Percentiles rank a stretch among this genome's conserved stretches.
Conservation (phyloP, 148 eudicot species). For the Talinum fruticosum region DNA sequence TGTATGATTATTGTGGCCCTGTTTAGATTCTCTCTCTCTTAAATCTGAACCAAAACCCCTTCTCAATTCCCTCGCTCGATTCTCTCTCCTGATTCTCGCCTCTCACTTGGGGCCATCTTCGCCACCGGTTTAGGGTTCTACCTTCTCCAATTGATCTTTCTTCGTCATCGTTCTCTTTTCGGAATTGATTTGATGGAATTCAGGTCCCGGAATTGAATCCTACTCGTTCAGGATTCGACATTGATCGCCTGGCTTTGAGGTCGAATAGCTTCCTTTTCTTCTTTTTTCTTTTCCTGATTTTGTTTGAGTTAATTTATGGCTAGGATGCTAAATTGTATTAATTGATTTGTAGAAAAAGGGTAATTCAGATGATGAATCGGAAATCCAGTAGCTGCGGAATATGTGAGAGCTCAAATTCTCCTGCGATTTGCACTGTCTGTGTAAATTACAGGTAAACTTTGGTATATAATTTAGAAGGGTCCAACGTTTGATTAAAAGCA, state of each 20-base stretch:
- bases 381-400: constrained; percentile 58
- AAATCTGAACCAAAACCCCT: background rate
- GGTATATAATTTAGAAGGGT: background rate
- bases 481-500: background rate
- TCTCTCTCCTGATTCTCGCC: background rate
- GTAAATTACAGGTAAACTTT: constrained; percentile 68
- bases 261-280: background rate
- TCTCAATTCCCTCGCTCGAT: background rate
- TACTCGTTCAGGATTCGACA: background rate
- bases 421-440: constrained; percentile 67
- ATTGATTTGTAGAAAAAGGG: background rate
- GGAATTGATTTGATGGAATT: background rate
- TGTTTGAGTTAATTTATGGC: background rate
- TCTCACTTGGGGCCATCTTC: background rate
- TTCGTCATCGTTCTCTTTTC: background rate
- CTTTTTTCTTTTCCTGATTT: too few species aligned
- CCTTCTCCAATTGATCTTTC: background rate
- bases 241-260: background rate
- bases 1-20: background rate
- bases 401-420: constrained; percentile 68
- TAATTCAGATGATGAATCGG: constrained; percentile 34
- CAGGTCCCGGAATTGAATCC: background rate
- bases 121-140: background rate
- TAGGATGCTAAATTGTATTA: constrained; percentile 1
- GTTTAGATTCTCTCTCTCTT: background rate